Evolutionary conservation across 2,329 filamentous ascomycete genomes (phyloP), one percentile per base, ranked within the genome.

Genomic region (Aureobasidium pullulans): DNA sequence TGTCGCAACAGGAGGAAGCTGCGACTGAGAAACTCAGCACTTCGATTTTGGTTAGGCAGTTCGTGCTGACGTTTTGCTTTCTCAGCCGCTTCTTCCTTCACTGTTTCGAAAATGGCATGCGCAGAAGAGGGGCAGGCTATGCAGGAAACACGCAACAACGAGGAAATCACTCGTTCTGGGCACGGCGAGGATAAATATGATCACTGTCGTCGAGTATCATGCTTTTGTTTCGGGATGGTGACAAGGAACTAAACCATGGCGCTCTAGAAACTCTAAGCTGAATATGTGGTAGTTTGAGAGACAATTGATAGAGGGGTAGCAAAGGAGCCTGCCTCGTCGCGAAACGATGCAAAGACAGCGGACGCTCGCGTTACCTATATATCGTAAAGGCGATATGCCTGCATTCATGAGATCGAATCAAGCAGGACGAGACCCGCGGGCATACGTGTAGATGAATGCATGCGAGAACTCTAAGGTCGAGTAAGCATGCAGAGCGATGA

Each of bases 401-500:
- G 34, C 48, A 29, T 39, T 31, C 40, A 39, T 31, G 13, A 15
- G 28, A 44, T 54, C 31, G 37, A 28, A n/a, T 44, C 10, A 43
- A 43, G 50, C 50, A 54, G 28, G 31, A 34, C 50, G 34, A 57
- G 31, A 13, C 40, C 31, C 39, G 42, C 52, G 40, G 52, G 19
- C 54, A 11, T 57, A 57, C 54, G 43, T 57, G 42, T 48, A 57
- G 43, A 19, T 39, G 32, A 29, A 57, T 57, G 43, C 54, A 47
- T 48, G 54, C 54, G 32, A 43, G 39, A 57, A 57, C 54, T 43
- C 36, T 57, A 43, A 47, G 15, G 43, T 15, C 43, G 54, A 57
- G 54, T 57, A 57, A 57, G 54, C 54, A 48, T 57, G 54, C 54
- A 57, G 43, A 48, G 23, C 32, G 50, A 57, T 43, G 43, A 48